Conservation (phyloP, 257 asterid species). For the Salvia splendens region DNA sequence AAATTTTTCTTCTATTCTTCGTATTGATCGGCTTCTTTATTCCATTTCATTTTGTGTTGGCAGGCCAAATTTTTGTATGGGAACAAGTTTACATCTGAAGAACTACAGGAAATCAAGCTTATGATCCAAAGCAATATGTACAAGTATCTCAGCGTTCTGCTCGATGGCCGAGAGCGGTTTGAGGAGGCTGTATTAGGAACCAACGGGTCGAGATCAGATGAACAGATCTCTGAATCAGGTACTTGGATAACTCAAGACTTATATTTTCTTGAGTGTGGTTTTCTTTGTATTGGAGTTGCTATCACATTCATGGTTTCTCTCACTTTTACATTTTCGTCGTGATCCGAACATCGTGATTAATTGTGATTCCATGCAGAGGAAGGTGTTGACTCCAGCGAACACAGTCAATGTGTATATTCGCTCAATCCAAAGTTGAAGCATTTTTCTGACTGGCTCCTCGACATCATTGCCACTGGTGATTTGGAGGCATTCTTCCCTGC, state of each 20-base stretch:
- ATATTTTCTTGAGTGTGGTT: conserved; percentile 4
- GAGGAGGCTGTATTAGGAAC: conserved; percentile 61
- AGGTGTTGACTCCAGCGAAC: conserved; percentile 45
- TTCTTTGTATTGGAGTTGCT: conserved; percentile 8
- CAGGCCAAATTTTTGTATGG: conserved; percentile 86
- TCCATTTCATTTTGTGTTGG: conserved; percentile 21
- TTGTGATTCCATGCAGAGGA: conserved; percentile 43
- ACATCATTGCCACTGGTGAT: conserved; percentile 88
- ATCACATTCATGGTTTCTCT: neutral
- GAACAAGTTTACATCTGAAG: conserved; percentile 66
- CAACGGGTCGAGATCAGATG: conserved; percentile 32
- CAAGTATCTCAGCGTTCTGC: conserved; percentile 77
- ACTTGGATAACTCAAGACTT: conserved; percentile 5
- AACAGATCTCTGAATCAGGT: conserved; percentile 48
- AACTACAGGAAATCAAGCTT: conserved; percentile 79
- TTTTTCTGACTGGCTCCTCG: conserved; percentile 87
- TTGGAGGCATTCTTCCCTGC: conserved; percentile 89
- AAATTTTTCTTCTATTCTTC: too few relatives aligned
- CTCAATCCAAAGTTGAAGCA: conserved; percentile 73
- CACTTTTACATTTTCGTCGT: too few relatives aligned
- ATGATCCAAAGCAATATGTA: conserved; percentile 91
- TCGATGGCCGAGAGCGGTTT: conserved; percentile 87
- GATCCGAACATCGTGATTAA: too few relatives aligned
- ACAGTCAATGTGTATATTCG: conserved; percentile 58
- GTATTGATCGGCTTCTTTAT: neutral